Percentiles rank a stretch among this genome's conserved stretches.
Evolutionary conservation across 805 yeast genomes (phyloP).

Genomic region (Brettanomyces bruxellensis): DNA sequence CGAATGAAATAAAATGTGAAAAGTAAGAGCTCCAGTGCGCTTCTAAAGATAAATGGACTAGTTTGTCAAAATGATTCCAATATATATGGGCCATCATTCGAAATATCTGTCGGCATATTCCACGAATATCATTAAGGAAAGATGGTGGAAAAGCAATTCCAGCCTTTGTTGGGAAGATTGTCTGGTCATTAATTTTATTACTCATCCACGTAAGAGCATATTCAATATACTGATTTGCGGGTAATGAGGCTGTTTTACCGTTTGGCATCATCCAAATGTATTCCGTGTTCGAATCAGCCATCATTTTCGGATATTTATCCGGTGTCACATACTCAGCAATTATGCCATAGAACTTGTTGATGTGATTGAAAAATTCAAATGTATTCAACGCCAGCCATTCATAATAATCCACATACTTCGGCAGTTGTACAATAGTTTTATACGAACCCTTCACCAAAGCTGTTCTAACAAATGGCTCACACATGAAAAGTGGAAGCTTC

Average conservation of each 20-base stretch:
- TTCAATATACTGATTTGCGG: conserved; percentile 90
- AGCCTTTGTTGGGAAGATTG: conserved; percentile 82
- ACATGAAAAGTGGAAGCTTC: conserved; percentile 57
- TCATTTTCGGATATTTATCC: conserved; percentile 86
- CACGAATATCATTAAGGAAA: conserved; percentile 73
- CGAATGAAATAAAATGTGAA: conserved; percentile 85
- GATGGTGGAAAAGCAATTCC: conserved; percentile 87
- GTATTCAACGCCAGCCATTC: conserved; percentile 96
- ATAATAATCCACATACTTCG: conserved; percentile 86
- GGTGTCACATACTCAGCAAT: conserved; percentile 87
- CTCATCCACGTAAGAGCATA: conserved; percentile 86
- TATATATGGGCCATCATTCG: conserved; percentile 93
- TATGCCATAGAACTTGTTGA: conserved; percentile 86
- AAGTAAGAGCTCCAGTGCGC: conserved; percentile 98
- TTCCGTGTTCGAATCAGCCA: conserved; percentile 87
- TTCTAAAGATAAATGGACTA: conserved; percentile 84
- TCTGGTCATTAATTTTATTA: conserved; percentile 79
- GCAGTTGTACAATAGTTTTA: conserved; percentile 89
- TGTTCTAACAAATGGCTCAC: conserved; percentile 90
- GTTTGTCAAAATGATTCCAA: conserved; percentile 88
- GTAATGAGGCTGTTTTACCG: conserved; percentile 74
- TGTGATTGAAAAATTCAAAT: conserved; percentile 78
- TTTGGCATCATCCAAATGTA: conserved; percentile 73
- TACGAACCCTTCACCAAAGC: conserved; percentile 95
- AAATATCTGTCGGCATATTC: conserved; percentile 86